Evolutionary conservation across 441 rosid species (phyloP), one percentile per base, ranked within the genome.

Genomic region (Adansonia grandidieri): DNA sequence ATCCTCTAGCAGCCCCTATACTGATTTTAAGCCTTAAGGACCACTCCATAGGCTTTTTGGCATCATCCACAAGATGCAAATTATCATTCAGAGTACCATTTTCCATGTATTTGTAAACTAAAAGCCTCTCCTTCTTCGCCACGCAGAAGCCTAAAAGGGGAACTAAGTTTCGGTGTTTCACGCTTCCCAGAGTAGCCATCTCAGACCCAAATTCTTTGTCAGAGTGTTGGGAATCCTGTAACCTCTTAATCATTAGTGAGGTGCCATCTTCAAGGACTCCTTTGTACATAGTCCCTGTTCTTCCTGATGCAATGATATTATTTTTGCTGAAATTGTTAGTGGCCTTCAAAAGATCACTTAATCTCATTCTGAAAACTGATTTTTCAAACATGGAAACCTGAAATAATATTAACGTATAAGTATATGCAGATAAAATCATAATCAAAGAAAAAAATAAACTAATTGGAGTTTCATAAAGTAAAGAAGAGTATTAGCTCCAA

Each of bases 311-410:
- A 6, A 95, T 89, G 77, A 92, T 89, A 72, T 85, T 92, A 61
- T 86, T 80, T 85, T 92, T 91, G 88, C 81, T 89, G 90, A 95
- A 95, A 64, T 78, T 86, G 77, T 88, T 87, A 7, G 99, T 91
- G 51, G 97, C 97, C 85, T 92, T 92, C 91, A 90, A 84, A 64
- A 95, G 97, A 83, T 95, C 97, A 47, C 82, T 85, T 69, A 90
- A 42, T 77, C 84, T 88, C 98, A 95, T 93, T 82, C 89, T 90
- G 1, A 92, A 83, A 80, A 95, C 78, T 5, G 89, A 77, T 66
- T 93, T 92, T 91, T 93, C 92, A 80, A 95, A 91, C 93, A 90
- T 71, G 78, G 94, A 89, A 77, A 93, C 94, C 98, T 95, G 89
- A 83, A 73, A 24, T 37, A 77, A 76, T 66, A 72, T 73, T 53